Evolutionary conservation across 2,329 filamentous ascomycete species (phyloP), one percentile per base, ranked within the genome.

Genomic region (Ilyonectria sp.): DNA sequence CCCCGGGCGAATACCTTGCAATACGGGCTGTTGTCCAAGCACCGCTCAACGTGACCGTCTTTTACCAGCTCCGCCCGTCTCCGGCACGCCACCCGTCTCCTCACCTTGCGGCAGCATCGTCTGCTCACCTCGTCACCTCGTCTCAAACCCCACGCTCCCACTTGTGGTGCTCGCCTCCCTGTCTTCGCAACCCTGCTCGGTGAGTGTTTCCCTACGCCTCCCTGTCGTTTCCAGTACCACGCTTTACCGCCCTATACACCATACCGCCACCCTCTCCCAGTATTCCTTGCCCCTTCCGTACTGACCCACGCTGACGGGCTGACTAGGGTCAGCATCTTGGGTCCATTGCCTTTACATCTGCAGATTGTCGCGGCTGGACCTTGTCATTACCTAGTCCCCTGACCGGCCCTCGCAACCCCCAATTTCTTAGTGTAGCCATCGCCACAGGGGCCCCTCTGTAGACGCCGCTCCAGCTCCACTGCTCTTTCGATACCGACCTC

Each of bases 1-100:
- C 53, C 57, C 60, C 60, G 57, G 47, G 44, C 50, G 23, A 37
- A 62, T 57, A 10, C 67, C 60, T 56, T 55, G 52, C 46, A 56
- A 68, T 63, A 73, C 67, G 63, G 63, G 44, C 66, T 68, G 55
- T 70, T 61, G 50, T 70, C 65, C 69, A 74, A 70, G 68, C 68
- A 70, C 59, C 37, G 55, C 52, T 35, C 71, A 76, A 68, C 66
- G 74, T 76, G 71, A 69, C 65, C 67, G 44, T 61, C 57, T 65
- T 58, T 52, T 47, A 35, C 49, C 59, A 60, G 43, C 60, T 67
- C 65, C 60, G 37, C 53, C 60, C 49, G 46, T 63, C 62, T 31
- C 47, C 52, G 68, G 70, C 70, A 76, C 74, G 67, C 74, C 74
- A 76, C 69, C 60, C 69, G 37, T 76, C 74, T 76, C 74, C 74